Conservation (phyloP, 1,139 yeast genomes). For the Pichia sp. region DNA sequence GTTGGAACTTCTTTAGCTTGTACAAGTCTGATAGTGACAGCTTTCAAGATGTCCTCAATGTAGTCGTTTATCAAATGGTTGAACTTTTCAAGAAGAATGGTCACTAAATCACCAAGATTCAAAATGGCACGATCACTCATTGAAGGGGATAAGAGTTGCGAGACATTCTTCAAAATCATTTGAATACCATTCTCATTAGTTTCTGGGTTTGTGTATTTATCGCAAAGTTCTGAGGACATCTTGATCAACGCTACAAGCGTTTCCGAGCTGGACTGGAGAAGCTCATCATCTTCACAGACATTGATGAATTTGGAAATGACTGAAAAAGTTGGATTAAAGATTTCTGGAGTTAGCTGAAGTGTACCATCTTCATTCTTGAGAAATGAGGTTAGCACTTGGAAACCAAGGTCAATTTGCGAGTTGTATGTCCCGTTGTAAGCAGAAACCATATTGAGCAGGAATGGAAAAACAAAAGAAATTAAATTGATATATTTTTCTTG, state of each 20-base stretch:
- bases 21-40: slow-evolving; percentile 61
- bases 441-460: slow-evolving; percentile 35
- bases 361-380: slow-evolving; percentile 38
- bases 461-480: slow-evolving; percentile 49
- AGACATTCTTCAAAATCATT: slow-evolving; percentile 51
- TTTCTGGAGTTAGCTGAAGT: slow-evolving; percentile 23
- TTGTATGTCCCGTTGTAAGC: slow-evolving; percentile 35
- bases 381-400: slow-evolving; percentile 60
- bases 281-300: slow-evolving; percentile 64
- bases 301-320: slow-evolving; percentile 45
- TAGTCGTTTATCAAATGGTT: slow-evolving; percentile 32
- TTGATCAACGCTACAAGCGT: slow-evolving; percentile 58
- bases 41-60: slow-evolving; percentile 56
- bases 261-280: slow-evolving; percentile 73
- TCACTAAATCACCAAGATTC: slow-evolving; percentile 62
- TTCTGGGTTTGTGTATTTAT: slow-evolving; percentile 30
- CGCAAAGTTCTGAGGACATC: slow-evolving; percentile 37
- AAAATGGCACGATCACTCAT: slow-evolving; percentile 76
- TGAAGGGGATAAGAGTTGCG: slow-evolving; percentile 63
- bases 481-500: slow-evolving; percentile 38
- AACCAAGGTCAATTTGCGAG: slow-evolving; percentile 55
- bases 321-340: slow-evolving; percentile 47
- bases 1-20: slow-evolving; percentile 64
- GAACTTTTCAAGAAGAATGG: slow-evolving; percentile 58
- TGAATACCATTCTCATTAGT: slow-evolving; percentile 44